A percentile compares a stretch with the other conserved stretches of the same genome.
phyloP scores from a whole-genome alignment of 2,329 filamentous ascomycete genomes.

The Coniochaeta sp. region DNA sequence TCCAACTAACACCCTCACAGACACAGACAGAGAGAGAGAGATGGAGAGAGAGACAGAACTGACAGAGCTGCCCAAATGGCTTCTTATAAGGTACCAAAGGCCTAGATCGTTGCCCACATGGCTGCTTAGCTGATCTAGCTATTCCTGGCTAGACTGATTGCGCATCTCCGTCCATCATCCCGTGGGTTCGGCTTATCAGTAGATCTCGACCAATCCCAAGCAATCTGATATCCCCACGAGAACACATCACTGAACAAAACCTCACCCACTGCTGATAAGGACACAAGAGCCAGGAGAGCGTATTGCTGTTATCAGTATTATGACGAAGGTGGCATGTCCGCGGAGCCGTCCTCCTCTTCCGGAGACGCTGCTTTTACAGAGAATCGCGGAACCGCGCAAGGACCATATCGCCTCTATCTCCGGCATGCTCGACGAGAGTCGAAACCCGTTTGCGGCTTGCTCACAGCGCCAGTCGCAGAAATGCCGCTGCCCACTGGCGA shows the following conservation, averaged over 20 bases:
- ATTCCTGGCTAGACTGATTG: not conserved
- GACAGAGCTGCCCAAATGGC: too few species aligned
- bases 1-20: too few species aligned
- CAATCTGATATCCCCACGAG: not conserved
- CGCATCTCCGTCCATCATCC: not conserved
- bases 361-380: not conserved
- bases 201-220: not conserved
- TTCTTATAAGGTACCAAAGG: too few species aligned
- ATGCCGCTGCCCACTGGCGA: too few species aligned
- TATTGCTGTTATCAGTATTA: not conserved
- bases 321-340: conserved; percentile 3
- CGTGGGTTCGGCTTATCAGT: not conserved
- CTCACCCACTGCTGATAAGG: conserved; percentile 1
- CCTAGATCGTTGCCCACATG: not conserved
- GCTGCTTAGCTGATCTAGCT: not conserved
- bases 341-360: not conserved
- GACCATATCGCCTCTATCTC: not conserved
- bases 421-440: not conserved
- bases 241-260: not conserved
- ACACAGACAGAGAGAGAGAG: too few species aligned
- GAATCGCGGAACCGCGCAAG: too few species aligned
- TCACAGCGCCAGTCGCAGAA: not conserved
- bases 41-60: too few species aligned
- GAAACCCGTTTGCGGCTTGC: too few species aligned
- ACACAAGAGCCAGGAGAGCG: not conserved